Percentiles rank a stretch among this genome's conserved stretches.
These are phyloP conservation scores for Dorcoceras hygrometricum DNA, from an alignment of 257 asterid species.

Conservation along the genomic window DNA sequence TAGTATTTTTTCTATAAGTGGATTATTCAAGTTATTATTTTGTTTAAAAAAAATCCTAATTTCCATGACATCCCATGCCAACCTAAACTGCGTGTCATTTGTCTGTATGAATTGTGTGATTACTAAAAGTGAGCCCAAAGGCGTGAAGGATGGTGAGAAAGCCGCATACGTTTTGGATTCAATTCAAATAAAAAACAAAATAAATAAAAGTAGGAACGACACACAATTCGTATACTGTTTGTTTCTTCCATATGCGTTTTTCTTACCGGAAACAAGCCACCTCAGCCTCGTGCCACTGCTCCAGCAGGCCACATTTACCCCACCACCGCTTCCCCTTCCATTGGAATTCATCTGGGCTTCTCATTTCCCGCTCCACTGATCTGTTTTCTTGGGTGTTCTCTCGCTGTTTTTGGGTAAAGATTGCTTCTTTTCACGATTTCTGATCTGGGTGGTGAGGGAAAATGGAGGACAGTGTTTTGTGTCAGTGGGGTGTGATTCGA, in stretches of 20 bases:
- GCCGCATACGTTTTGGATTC: not conserved
- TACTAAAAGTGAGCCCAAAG: not conserved
- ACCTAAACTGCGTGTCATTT: not conserved
- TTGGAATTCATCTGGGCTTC: constrained; percentile 23
- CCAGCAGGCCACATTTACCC: constrained; percentile 8
- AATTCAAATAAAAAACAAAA: too few species aligned
- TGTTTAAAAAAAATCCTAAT: too few species aligned
- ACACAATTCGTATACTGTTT: too few species aligned
- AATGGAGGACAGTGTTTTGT: constrained; percentile 57
- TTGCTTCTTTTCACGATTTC: constrained; percentile 23
- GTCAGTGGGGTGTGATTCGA: constrained; percentile 67
- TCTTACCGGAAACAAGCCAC: not conserved
- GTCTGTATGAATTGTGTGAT: not conserved
- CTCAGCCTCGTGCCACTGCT: not conserved
- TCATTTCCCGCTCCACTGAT: constrained; percentile 15
- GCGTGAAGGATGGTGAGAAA: not conserved
- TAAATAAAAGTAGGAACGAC: not conserved
- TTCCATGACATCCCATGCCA: too few species aligned
- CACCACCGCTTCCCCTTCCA: constrained; percentile 19
- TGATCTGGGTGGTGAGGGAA: constrained; percentile 34
- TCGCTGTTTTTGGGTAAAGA: constrained; percentile 7
- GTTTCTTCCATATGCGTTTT: too few species aligned
- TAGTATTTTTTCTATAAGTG: too few species aligned
- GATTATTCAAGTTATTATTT: too few species aligned
- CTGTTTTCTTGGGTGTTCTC: constrained; percentile 16